Percentiles rank a stretch among this genome's conserved stretches.
Conservation (phyloP, 352 stramenopile species). For the Phytophthora idaei region DNA sequence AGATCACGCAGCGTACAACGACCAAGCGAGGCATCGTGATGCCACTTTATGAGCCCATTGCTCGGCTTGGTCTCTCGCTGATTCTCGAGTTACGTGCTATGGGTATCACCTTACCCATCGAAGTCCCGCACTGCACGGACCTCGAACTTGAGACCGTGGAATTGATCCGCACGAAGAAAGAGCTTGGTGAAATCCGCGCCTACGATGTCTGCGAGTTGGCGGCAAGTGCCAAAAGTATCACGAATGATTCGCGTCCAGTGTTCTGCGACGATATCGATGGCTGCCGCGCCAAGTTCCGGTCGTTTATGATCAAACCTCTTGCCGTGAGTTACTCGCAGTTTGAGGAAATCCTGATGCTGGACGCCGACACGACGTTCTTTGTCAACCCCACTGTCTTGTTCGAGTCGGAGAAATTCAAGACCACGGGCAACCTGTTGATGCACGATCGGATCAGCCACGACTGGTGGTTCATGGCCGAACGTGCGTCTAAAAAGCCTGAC, state of each 20-base stretch:
- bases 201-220: constrained; percentile 45
- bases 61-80: constrained; percentile 48
- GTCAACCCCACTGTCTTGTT: constrained; percentile 56
- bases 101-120: constrained; percentile 49
- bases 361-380: constrained; percentile 68
- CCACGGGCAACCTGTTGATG: constrained; percentile 64
- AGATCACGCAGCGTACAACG: constrained; percentile 32
- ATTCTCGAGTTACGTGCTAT: constrained; percentile 53
- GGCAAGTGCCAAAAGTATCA: constrained; percentile 31
- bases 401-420: constrained; percentile 47
- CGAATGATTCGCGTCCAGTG: constrained; percentile 32
- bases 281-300: constrained; percentile 51
- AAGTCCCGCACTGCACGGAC: constrained; percentile 61
- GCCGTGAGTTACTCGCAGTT: constrained; percentile 61
- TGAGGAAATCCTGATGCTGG: constrained; percentile 64
- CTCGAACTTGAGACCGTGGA: constrained; percentile 45
- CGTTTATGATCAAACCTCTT: constrained; percentile 64
- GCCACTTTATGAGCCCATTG: constrained; percentile 53
- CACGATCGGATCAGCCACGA: constrained; percentile 56
- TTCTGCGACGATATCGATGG: constrained; percentile 49
- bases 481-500: constrained; percentile 10
- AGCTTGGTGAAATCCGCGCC: constrained; percentile 30
- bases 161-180: constrained; percentile 36
- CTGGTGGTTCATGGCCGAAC: constrained; percentile 37
- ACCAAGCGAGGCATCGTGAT: constrained; percentile 58